A percentile compares a stretch with the other conserved stretches of the same genome.
These are phyloP conservation scores for Colletotrichum echinochloae DNA, from an alignment of 2,329 filamentous ascomycete genomes.

Conservation along the genomic window DNA sequence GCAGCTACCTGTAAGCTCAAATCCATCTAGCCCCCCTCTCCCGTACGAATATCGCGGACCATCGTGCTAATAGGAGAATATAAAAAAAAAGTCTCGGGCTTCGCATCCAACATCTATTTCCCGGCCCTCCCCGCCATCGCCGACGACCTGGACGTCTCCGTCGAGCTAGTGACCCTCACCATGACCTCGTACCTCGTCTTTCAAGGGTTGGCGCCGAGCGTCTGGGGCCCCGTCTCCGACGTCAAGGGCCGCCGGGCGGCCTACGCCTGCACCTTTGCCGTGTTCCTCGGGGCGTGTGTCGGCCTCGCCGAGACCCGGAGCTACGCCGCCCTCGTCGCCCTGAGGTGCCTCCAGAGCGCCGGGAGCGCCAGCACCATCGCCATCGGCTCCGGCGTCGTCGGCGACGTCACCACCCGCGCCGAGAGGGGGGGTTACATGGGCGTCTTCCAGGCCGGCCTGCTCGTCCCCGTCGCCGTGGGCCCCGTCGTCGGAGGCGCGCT, in stretches of 20 bases:
- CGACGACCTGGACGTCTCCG: constrained; percentile 54
- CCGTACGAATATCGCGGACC: no score
- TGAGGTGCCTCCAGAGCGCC: constrained; percentile 64
- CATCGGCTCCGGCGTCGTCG: constrained; percentile 64
- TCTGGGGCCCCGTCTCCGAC: constrained; percentile 64
- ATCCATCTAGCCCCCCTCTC: no score
- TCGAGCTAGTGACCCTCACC: constrained; percentile 56
- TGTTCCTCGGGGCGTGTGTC: constrained; percentile 61
- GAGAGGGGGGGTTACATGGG: constrained; percentile 69
- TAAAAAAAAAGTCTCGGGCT: constrained; percentile 57
- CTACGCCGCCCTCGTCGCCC: constrained; percentile 59
- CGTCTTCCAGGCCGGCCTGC: constrained; percentile 53
- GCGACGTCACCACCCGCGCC: constrained; percentile 67
- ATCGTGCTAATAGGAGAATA: no score
- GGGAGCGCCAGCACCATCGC: constrained; percentile 68
- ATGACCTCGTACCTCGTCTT: constrained; percentile 61
- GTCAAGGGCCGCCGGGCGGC: constrained; percentile 59
- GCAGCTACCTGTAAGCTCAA: constrained; percentile 61
- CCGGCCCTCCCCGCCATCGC: constrained; percentile 60
- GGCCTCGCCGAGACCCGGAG: constrained; percentile 59
- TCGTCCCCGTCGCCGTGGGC: constrained; percentile 54
- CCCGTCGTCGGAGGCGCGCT: constrained; percentile 67
- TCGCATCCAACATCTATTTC: constrained; percentile 61
- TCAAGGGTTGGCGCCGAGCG: constrained; percentile 65
- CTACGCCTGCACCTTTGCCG: constrained; percentile 59